These are phyloP conservation scores for Fragilaria radians DNA, from an alignment of 108 stramenopile species.

Conservation along the genomic window DNA sequence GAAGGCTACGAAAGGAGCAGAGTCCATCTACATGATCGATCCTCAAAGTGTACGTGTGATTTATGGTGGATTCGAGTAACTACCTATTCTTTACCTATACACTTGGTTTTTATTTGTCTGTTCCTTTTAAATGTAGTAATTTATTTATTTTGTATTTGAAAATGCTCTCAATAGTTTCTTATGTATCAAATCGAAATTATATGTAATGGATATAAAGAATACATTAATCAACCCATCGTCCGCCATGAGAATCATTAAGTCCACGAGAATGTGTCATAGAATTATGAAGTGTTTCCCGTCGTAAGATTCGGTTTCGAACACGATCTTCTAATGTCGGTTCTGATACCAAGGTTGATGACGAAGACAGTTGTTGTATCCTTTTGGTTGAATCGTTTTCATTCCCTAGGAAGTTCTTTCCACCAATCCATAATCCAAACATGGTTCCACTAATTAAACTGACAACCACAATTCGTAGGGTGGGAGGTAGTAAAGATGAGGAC, in stretches of 20 bases:
- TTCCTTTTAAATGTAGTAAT: neutral
- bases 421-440: too few species aligned
- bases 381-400: too few species aligned
- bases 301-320: constrained; percentile 12
- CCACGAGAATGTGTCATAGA: constrained; percentile 24
- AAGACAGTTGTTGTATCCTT: too few species aligned
- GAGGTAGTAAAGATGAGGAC: too few species aligned
- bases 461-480: too few species aligned
- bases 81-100: neutral
- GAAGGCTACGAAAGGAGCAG: constrained; percentile 30
- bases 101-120: neutral
- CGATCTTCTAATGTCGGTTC: too few species aligned
- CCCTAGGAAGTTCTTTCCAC: too few species aligned
- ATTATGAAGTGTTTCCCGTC: constrained; percentile 40
- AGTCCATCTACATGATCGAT: constrained; percentile 65
- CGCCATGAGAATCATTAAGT: constrained; percentile 38
- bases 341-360: too few species aligned
- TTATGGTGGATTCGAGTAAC: constrained; percentile 65
- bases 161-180: neutral
- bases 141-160: neutral
- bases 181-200: neutral
- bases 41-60: constrained; percentile 46
- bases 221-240: constrained; percentile 34
- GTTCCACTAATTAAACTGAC: too few species aligned
- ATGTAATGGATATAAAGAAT: neutral